These are phyloP conservation scores for Nemania diffusa DNA, from an alignment of 2,329 filamentous ascomycete species.

Conservation along the genomic window DNA sequence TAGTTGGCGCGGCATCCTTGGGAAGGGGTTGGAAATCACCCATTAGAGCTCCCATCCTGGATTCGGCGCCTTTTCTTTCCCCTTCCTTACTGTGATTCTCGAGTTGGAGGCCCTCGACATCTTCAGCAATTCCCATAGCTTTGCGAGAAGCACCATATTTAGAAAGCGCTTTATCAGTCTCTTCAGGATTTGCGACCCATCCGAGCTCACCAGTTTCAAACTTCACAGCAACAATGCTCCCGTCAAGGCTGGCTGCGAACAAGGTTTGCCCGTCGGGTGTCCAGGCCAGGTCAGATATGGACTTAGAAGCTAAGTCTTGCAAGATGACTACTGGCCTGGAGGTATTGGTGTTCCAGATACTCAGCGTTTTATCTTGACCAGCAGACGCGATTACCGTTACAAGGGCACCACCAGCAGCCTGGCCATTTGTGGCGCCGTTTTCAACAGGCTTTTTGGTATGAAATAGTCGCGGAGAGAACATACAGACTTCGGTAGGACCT, in stretches of 20 bases:
- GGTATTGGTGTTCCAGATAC: slow-evolving; percentile 97
- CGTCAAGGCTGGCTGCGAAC: slow-evolving; percentile 88
- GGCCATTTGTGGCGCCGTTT: slow-evolving; percentile 60
- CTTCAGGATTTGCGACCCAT: slow-evolving; percentile 83
- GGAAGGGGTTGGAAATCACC: slow-evolving; percentile 74
- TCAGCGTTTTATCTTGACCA: slow-evolving; percentile 94
- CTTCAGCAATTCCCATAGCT: slow-evolving; percentile 90
- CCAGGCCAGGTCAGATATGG: slow-evolving; percentile 95
- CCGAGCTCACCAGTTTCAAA: slow-evolving; percentile 91
- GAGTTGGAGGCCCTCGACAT: slow-evolving; percentile 85
- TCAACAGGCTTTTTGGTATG: slow-evolving; percentile 73
- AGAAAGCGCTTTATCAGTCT: slow-evolving; percentile 91
- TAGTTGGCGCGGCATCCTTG: slow-evolving; percentile 59
- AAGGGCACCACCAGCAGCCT: slow-evolving; percentile 57
- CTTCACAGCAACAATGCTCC: slow-evolving; percentile 81
- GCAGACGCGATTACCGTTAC: slow-evolving; percentile 97
- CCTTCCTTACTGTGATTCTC: slow-evolving; percentile 94
- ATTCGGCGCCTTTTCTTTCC: slow-evolving; percentile 89
- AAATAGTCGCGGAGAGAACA: slow-evolving; percentile 94
- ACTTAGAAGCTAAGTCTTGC: slow-evolving; percentile 88
- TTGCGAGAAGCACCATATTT: slow-evolving; percentile 92
- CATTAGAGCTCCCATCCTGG: slow-evolving; percentile 98
- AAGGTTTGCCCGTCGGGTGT: slow-evolving; percentile 88
- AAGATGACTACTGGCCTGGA: slow-evolving; percentile 89
- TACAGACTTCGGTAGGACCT: slow-evolving; percentile 95